These are phyloP conservation scores for Wickerhamiella bombiphila DNA, from an alignment of 805 yeast species.

Conservation along the genomic window DNA sequence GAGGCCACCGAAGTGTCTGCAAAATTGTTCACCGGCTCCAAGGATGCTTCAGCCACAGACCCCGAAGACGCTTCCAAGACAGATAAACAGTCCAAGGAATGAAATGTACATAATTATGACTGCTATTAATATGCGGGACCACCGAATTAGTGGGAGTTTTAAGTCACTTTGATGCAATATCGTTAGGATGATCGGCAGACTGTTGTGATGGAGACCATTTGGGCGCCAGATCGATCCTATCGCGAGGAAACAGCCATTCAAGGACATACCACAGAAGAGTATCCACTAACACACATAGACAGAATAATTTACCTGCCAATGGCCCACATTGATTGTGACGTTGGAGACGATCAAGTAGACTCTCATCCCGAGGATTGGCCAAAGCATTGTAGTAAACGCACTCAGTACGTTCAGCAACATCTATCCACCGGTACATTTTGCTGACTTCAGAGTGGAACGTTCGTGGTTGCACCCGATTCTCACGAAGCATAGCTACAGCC, in stretches of 20 bases:
- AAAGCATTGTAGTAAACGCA: slow-evolving; percentile 42
- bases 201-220: no score
- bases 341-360: slow-evolving; percentile 43
- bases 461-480: slow-evolving; percentile 51
- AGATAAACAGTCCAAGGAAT: no score
- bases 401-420: slow-evolving; percentile 78
- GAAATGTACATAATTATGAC: no score
- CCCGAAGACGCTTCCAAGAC: no score
- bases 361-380: slow-evolving; percentile 26
- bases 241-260: slow-evolving; percentile 57
- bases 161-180: no score
- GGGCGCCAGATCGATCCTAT: slow-evolving; percentile 52
- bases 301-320: slow-evolving; percentile 77
- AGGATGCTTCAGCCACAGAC: no score
- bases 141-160: no score
- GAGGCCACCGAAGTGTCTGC: neutral
- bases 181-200: no score
- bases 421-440: slow-evolving; percentile 80
- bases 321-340: slow-evolving; percentile 48
- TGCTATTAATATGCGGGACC: no score
- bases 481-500: slow-evolving; percentile 51
- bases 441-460: slow-evolving; percentile 64
- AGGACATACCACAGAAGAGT: slow-evolving; percentile 45
- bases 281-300: slow-evolving; percentile 70
- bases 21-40: neutral